Conservation (phyloP, 768 basidiomycete genomes). For the Lactarius sanguifluus region DNA sequence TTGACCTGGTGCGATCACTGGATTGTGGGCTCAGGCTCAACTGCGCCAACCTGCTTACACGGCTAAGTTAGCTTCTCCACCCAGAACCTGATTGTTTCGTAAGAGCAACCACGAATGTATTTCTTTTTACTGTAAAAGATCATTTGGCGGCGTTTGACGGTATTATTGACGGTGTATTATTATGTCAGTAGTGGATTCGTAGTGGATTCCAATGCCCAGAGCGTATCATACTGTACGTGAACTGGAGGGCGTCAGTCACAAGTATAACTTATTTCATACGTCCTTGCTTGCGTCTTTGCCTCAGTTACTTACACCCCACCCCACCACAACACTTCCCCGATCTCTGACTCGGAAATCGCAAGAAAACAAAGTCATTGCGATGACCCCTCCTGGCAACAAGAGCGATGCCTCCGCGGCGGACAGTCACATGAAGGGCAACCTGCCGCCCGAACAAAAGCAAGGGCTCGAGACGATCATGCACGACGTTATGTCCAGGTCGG, state of each 20-base stretch:
- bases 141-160: not conserved
- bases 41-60: not conserved
- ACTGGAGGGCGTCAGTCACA: not conserved
- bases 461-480: constrained; percentile 5
- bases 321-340: not conserved
- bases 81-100: not conserved
- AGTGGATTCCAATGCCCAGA: not conserved
- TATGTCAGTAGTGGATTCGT: not conserved
- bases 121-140: too few species aligned
- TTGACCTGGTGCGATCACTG: not conserved
- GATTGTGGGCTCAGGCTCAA: too few species aligned
- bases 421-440: constrained; percentile 15
- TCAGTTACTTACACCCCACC: not conserved
- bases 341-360: not conserved
- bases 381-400: constrained; percentile 5
- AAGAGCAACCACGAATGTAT: not conserved
- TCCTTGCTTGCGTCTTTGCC: not conserved
- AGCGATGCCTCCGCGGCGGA: not conserved
- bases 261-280: not conserved
- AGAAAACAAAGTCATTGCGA: not conserved
- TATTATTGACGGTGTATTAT: too few species aligned
- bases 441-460: constrained; percentile 12
- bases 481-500: not conserved
- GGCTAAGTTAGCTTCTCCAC: not conserved
- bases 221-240: not conserved